Conservation (phyloP, 768 basidiomycete species). For the Macrocybe gigantea region DNA sequence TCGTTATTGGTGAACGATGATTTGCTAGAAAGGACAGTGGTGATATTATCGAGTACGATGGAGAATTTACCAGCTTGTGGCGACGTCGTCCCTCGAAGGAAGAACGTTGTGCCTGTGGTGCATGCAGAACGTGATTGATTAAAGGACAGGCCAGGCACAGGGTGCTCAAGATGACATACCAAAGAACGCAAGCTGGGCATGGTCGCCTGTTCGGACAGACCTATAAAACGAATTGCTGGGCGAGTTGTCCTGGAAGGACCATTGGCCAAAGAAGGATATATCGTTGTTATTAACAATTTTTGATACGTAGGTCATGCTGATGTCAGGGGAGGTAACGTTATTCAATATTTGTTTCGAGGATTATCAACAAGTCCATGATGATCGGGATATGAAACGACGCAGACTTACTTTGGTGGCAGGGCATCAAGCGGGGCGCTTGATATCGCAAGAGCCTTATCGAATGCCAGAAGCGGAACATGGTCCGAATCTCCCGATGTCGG, state of each 20-base stretch:
- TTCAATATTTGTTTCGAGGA: background rate
- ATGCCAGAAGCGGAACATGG: slow-evolving; percentile 36
- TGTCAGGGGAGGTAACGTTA: background rate
- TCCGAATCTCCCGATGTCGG: slow-evolving; percentile 15
- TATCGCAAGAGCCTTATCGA: slow-evolving; percentile 52
- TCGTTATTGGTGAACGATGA: slow-evolving; percentile 47
- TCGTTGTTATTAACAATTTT: slow-evolving; percentile 36
- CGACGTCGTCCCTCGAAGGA: slow-evolving; percentile 55
- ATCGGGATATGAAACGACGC: background rate
- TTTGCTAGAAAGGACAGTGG: slow-evolving; percentile 39
- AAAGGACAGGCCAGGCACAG: background rate
- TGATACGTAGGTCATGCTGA: slow-evolving; percentile 27
- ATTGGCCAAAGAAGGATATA: slow-evolving; percentile 49
- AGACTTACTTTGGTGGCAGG: slow-evolving; percentile 27
- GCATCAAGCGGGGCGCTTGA: slow-evolving; percentile 21
- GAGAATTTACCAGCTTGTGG: slow-evolving; percentile 53
- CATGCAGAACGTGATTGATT: background rate
- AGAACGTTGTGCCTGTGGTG: slow-evolving; percentile 51
- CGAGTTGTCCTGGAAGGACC: slow-evolving; percentile 33
- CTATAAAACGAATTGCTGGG: slow-evolving; percentile 14
- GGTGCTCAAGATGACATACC: slow-evolving; percentile 30
- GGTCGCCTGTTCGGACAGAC: slow-evolving; percentile 38
- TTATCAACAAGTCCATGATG: background rate
- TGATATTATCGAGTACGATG: slow-evolving; percentile 38
- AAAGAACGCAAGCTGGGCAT: slow-evolving; percentile 33